A percentile compares a stretch with the other conserved stretches of the same genome.
phyloP scores from a whole-genome alignment of 2,329 filamentous ascomycete species.

The Fusarium longipes region DNA sequence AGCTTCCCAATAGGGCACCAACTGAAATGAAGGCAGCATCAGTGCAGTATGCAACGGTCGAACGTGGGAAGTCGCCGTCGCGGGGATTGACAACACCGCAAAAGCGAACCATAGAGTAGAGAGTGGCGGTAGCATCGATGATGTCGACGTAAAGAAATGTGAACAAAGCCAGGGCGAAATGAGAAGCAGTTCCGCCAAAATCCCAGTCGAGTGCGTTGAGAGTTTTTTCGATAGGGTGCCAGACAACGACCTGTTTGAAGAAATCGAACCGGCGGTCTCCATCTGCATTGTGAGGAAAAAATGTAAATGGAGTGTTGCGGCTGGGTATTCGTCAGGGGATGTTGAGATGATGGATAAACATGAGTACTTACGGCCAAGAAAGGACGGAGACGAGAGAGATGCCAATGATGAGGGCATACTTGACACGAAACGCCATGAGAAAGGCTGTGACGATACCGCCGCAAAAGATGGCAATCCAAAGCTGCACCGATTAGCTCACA shows the following conservation, averaged over 20 bases:
- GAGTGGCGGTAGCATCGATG: conserved; percentile 79
- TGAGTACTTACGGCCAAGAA: conserved; percentile 71
- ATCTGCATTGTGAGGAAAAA: conserved; percentile 74
- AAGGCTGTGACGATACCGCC: conserved; percentile 83
- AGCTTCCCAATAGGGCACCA: conserved; percentile 74
- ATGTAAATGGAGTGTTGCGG: conserved; percentile 75
- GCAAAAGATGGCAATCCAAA: conserved; percentile 88
- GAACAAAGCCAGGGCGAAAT: conserved; percentile 77
- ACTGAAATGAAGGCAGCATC: conserved; percentile 79
- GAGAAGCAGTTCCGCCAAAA: conserved; percentile 63
- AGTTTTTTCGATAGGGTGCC: conserved; percentile 74
- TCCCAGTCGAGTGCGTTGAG: conserved; percentile 75
- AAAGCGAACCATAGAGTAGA: conserved; percentile 86
- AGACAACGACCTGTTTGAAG: conserved; percentile 78
- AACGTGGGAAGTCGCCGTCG: conserved; percentile 86
- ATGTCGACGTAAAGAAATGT: conserved; percentile 86
- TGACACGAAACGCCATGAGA: conserved; percentile 82
- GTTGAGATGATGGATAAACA: background rate
- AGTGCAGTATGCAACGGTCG: conserved; percentile 80
- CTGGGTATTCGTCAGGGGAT: conserved; percentile 49
- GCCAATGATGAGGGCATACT: conserved; percentile 79
- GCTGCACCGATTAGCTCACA: conserved; percentile 53
- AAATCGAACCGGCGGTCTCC: conserved; percentile 75
- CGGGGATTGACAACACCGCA: conserved; percentile 71
- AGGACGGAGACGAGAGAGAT: conserved; percentile 78